Percentiles rank a stretch among this genome's conserved stretches.
phyloP scores from a whole-genome alignment of 2,329 filamentous ascomycete species.

The Microdochium nivale region DNA sequence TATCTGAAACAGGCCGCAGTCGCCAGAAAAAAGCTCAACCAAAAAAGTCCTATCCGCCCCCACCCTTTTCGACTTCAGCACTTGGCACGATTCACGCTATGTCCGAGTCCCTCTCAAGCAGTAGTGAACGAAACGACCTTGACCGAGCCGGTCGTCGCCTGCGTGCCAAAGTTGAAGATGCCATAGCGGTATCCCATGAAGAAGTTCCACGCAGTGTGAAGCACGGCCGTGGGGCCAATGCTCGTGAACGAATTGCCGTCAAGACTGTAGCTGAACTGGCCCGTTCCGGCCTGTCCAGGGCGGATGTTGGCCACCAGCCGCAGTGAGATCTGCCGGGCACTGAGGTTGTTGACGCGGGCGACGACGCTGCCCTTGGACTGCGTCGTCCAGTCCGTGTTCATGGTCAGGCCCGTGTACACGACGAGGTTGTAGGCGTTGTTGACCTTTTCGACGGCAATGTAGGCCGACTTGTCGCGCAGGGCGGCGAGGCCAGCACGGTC shows the following conservation, averaged over 20 bases:
- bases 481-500: slow-evolving; percentile 42
- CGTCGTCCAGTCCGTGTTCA: slow-evolving; percentile 22
- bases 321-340: slow-evolving; percentile 25
- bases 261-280: slow-evolving; percentile 31
- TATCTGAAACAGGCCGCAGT: too few species aligned
- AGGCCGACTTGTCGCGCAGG: slow-evolving; percentile 44
- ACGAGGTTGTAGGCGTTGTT: slow-evolving; percentile 18
- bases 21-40: too few species aligned
- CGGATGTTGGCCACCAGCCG: slow-evolving; percentile 25
- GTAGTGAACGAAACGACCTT: slow-evolving; percentile 12
- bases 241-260: slow-evolving; percentile 28
- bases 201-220: slow-evolving; percentile 34
- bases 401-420: slow-evolving; percentile 26
- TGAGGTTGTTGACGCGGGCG: slow-evolving; percentile 16
- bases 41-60: too few species aligned
- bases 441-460: slow-evolving; percentile 38
- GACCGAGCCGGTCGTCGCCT: slow-evolving; percentile 28
- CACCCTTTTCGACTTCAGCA: too few species aligned
- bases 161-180: slow-evolving; percentile 40
- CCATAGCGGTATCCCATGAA: slow-evolving; percentile 40
- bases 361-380: slow-evolving; percentile 19
- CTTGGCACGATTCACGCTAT: too few species aligned
- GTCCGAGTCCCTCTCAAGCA: background rate
- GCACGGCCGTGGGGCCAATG: slow-evolving; percentile 21
- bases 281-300: slow-evolving; percentile 17